phyloP scores from a whole-genome alignment of 2,329 filamentous ascomycete genomes.

The Paecilomyces formosus region DNA sequence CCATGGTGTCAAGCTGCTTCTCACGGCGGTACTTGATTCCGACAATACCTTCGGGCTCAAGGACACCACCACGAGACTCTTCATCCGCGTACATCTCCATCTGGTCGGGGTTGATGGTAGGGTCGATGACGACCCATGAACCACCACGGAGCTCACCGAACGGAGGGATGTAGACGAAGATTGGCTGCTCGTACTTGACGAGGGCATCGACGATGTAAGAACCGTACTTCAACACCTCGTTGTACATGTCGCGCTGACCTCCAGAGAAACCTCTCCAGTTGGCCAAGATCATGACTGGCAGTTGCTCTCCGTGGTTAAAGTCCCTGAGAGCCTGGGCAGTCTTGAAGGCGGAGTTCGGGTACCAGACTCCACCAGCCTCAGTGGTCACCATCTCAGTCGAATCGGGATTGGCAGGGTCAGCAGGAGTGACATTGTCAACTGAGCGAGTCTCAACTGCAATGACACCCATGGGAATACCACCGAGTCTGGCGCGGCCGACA shows the following conservation, averaged over 20 bases:
- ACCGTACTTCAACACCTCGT: slow-evolving; percentile 98
- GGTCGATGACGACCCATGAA: slow-evolving; percentile 98
- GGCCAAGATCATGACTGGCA: slow-evolving; percentile 97
- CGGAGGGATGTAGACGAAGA: slow-evolving; percentile 98
- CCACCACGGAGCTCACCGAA: slow-evolving; percentile 95
- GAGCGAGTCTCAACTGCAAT: slow-evolving; percentile 94
- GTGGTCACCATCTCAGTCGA: slow-evolving; percentile 92
- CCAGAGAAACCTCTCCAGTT: slow-evolving; percentile 99
- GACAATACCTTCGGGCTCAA: slow-evolving; percentile 96
- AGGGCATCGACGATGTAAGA: slow-evolving; percentile 98
- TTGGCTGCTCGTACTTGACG: slow-evolving; percentile 95
- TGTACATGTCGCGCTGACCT: slow-evolving; percentile 99
- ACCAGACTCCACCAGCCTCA: slow-evolving; percentile 98
- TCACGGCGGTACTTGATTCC: slow-evolving; percentile 98
- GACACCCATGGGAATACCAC: slow-evolving; percentile 96
- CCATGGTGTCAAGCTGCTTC: slow-evolving; percentile 96
- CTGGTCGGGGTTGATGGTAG: slow-evolving; percentile 88
- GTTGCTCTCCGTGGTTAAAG: slow-evolving; percentile 98
- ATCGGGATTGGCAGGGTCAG: slow-evolving; percentile 95
- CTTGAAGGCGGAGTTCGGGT: slow-evolving; percentile 99
- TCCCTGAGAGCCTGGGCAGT: slow-evolving; percentile 97
- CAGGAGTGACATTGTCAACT: slow-evolving; percentile 93
- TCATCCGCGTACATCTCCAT: slow-evolving; percentile 99
- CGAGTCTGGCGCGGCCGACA: slow-evolving; percentile 89
- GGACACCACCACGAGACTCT: slow-evolving; percentile 89